These are phyloP conservation scores for Hanseniaspora meyeri DNA, from an alignment of 805 yeast species.

Conservation along the genomic window DNA sequence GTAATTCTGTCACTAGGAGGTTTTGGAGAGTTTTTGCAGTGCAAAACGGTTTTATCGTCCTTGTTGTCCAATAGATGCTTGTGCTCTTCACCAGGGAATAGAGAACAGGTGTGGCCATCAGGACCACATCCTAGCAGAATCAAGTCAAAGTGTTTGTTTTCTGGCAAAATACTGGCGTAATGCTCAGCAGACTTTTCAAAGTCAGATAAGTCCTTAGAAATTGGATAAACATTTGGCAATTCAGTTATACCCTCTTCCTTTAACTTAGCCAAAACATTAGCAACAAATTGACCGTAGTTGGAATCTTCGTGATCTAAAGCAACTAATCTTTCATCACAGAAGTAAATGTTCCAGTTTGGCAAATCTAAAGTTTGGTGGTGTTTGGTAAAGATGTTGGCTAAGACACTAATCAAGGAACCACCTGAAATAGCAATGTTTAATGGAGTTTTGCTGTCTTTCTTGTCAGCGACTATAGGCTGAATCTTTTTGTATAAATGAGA, in stretches of 20 bases:
- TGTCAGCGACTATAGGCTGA: neutral
- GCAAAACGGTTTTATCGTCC: slow-evolving; percentile 39
- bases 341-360: slow-evolving; percentile 68
- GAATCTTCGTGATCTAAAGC: slow-evolving; percentile 73
- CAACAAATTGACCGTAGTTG: slow-evolving; percentile 68
- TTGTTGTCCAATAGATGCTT: slow-evolving; percentile 41
- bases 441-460: slow-evolving; percentile 23
- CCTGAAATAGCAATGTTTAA: slow-evolving; percentile 82
- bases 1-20: slow-evolving; percentile 91
- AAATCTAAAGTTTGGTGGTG: slow-evolving; percentile 41
- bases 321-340: slow-evolving; percentile 85
- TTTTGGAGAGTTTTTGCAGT: slow-evolving; percentile 75
- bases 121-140: slow-evolving; percentile 85
- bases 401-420: slow-evolving; percentile 71
- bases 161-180: slow-evolving; percentile 50
- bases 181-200: slow-evolving; percentile 47
- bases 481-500: slow-evolving; percentile 4
- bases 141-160: slow-evolving; percentile 37
- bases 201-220: slow-evolving; percentile 46
- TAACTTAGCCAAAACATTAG: slow-evolving; percentile 35
- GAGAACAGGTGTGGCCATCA: slow-evolving; percentile 89
- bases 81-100: slow-evolving; percentile 66
- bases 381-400: slow-evolving; percentile 43
- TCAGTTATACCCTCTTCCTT: slow-evolving; percentile 21
- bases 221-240: slow-evolving; percentile 52